Conservation (phyloP, 495 filamentous ascomycete species). For the Emericellopsis terricola region DNA sequence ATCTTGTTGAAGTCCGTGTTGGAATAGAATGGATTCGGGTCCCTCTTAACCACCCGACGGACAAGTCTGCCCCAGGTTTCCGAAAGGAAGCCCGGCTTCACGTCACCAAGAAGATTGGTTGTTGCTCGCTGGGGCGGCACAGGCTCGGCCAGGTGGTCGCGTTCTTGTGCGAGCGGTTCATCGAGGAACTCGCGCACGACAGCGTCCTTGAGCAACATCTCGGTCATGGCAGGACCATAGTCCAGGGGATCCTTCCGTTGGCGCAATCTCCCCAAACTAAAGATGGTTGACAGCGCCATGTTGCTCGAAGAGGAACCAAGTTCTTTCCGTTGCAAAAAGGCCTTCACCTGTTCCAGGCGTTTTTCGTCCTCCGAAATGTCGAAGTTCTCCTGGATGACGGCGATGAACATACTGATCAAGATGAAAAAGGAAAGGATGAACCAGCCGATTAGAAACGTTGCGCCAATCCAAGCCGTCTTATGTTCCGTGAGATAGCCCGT, state of each 20-base stretch:
- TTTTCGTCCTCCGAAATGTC: slow-evolving; percentile 99
- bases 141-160: not conserved
- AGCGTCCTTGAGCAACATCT: slow-evolving; percentile 90
- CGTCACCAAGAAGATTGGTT: slow-evolving; percentile 8
- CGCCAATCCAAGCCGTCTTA: slow-evolving; percentile 81
- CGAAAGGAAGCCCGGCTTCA: slow-evolving; percentile 36
- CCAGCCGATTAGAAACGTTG: slow-evolving; percentile 85
- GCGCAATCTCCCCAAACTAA: slow-evolving; percentile 51
- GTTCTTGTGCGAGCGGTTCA: slow-evolving; percentile 13
- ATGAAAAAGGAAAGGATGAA: slow-evolving; percentile 93
- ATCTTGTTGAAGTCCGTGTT: slow-evolving; percentile 53
- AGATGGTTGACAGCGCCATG: slow-evolving; percentile 73
- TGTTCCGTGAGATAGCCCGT: slow-evolving; percentile 43
- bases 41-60: slow-evolving; percentile 36
- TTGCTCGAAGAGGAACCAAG: slow-evolving; percentile 47
- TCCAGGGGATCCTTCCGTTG: slow-evolving; percentile 68
- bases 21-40: slow-evolving; percentile 93
- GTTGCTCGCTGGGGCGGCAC: slow-evolving; percentile 19
- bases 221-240: slow-evolving; percentile 71
- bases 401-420: slow-evolving; percentile 99
- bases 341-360: slow-evolving; percentile 82
- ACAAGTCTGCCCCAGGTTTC: slow-evolving; percentile 36
- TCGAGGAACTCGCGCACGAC: slow-evolving; percentile 91
- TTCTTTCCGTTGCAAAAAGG: slow-evolving; percentile 84
- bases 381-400: slow-evolving; percentile 98